Percentiles rank a stretch among this genome's conserved stretches.
These are phyloP conservation scores for Epithemia pelagica DNA, from an alignment of 108 stramenopile genomes.

Conservation along the genomic window DNA sequence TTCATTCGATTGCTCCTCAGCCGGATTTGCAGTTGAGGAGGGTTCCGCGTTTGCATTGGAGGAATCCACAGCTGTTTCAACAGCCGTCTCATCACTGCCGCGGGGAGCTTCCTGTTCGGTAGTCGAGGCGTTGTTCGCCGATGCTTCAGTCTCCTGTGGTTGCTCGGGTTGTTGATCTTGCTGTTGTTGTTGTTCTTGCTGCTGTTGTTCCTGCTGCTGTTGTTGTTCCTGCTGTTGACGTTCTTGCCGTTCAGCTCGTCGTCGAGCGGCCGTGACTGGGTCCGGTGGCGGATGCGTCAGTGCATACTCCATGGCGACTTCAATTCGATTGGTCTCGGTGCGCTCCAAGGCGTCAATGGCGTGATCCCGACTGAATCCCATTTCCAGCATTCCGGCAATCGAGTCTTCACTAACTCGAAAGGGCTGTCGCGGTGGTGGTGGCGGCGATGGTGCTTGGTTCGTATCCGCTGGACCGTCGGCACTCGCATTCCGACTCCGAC, in stretches of 20 bases:
- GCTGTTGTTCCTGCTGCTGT: constrained; percentile 4
- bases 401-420: constrained; percentile 79
- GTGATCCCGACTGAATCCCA: constrained; percentile 89
- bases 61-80: background rate
- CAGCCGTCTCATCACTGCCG: background rate
- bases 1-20: background rate
- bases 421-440: no score
- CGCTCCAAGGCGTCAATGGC: constrained; percentile 69
- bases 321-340: constrained; percentile 61
- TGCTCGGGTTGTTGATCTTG: background rate
- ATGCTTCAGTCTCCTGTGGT: background rate
- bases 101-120: background rate
- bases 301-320: constrained; percentile 90
- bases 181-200: background rate
- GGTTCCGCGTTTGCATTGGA: background rate
- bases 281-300: constrained; percentile 62
- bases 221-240: background rate
- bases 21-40: background rate
- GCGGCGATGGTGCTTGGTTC: background rate
- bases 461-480: background rate
- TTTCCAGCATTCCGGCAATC: constrained; percentile 65
- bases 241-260: constrained; percentile 26
- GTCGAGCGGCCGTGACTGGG: constrained; percentile 20
- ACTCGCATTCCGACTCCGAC: background rate
- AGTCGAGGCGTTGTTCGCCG: background rate